Conservation (phyloP, 2,329 filamentous ascomycete species). For the Tolypocladium amazonense region DNA sequence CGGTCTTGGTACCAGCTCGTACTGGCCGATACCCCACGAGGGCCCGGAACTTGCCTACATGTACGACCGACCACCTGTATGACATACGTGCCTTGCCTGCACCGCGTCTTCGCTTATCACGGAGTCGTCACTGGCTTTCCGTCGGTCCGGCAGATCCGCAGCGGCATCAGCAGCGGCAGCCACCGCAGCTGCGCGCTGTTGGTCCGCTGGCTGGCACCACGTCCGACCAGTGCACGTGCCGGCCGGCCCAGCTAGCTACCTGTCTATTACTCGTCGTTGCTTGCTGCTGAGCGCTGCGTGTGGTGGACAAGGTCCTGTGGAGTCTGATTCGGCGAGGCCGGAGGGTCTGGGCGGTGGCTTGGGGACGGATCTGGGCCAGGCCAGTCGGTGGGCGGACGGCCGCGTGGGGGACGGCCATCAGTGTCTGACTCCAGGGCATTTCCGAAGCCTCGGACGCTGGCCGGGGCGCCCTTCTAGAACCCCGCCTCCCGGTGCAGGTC, state of each 20-base stretch:
- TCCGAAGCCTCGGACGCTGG: background rate
- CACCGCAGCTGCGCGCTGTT: background rate
- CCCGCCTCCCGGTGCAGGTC: background rate
- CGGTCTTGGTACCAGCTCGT: too few species aligned
- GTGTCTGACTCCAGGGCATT: background rate
- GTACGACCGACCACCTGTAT: background rate
- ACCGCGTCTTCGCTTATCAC: background rate
- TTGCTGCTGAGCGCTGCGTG: background rate
- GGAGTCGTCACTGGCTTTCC: background rate
- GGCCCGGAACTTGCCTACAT: background rate
- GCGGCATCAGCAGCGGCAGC: background rate
- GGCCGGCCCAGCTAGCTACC: background rate
- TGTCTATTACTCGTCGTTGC: too few species aligned
- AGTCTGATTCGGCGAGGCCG: background rate
- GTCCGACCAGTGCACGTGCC: background rate
- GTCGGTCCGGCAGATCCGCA: background rate
- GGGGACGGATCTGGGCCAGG: too few species aligned
- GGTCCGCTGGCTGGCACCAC: too few species aligned
- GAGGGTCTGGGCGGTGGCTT: background rate
- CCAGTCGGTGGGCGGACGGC: background rate
- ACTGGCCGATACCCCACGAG: background rate
- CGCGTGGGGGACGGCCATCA: background rate
- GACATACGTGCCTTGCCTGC: background rate
- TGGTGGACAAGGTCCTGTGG: background rate
- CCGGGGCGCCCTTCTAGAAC: background rate